phyloP scores from a whole-genome alignment of 2,329 filamentous ascomycete genomes.

The Fusarium begoniae region DNA sequence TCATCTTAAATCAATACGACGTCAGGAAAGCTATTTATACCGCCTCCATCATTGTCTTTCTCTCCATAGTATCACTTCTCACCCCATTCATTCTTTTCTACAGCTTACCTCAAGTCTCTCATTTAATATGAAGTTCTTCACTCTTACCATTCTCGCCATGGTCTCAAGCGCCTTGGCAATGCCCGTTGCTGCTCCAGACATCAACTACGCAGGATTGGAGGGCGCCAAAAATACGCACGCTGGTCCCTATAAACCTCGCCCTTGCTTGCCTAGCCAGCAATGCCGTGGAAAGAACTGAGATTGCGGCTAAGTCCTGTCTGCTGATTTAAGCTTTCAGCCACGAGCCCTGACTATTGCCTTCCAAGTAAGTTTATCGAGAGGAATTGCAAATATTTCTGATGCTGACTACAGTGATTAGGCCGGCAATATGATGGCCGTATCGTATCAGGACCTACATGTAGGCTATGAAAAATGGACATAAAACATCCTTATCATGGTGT shows the following conservation, averaged over 20 bases:
- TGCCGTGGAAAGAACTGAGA: not conserved
- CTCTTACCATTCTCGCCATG: not conserved
- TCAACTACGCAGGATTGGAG: not conserved
- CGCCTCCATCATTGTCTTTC: rapidly evolving
- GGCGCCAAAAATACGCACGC: rapidly evolving
- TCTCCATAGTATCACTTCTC: not conserved
- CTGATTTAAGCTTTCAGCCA: too few species aligned
- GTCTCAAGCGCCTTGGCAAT: not conserved
- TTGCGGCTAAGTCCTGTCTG: too few species aligned
- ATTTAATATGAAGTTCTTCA: not conserved
- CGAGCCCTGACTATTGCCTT: too few species aligned
- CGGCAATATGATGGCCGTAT: too few species aligned
- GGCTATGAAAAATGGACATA: not conserved
- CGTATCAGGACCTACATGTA: not conserved
- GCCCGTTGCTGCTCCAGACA: not conserved
- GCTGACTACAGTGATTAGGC: not conserved
- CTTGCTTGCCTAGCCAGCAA: not conserved
- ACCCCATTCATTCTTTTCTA: not conserved
- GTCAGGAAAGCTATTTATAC: not conserved
- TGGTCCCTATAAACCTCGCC: not conserved
- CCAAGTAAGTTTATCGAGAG: rapidly evolving
- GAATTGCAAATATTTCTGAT: not conserved
- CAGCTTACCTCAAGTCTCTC: not conserved
- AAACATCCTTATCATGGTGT: rapidly evolving
- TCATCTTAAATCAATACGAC: not conserved